Evolutionary conservation across 768 basidiomycete species (phyloP).

Genomic region (Sporobolomyces roseus): DNA sequence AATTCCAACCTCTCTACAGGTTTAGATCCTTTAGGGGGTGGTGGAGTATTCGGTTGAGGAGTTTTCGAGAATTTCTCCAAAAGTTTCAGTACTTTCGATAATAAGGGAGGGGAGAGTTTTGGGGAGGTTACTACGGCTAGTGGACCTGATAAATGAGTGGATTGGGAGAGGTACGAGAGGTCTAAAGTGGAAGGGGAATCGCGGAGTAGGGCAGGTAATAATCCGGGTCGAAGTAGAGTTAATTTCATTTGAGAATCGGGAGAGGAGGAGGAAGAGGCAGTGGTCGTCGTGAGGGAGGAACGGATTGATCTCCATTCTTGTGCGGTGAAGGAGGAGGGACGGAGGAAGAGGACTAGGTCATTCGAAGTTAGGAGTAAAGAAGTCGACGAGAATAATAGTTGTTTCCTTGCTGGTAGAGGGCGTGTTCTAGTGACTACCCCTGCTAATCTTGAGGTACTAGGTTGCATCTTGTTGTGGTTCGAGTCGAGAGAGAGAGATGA

Average conservation of each 20-base stretch:
- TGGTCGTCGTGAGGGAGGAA: conserved; percentile 58
- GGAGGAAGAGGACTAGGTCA: conserved; percentile 70
- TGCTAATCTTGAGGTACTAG: not conserved
- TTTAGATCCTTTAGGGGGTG: conserved; percentile 51
- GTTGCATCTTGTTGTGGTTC: not conserved
- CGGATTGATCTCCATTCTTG: conserved; percentile 66
- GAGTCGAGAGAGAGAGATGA: not conserved
- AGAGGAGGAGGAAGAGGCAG: conserved; percentile 50
- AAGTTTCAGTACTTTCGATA: conserved; percentile 63
- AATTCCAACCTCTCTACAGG: conserved; percentile 54
- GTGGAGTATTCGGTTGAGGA: conserved; percentile 6
- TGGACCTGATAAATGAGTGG: conserved; percentile 60
- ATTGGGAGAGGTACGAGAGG: conserved; percentile 54
- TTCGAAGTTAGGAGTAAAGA: conserved; percentile 61
- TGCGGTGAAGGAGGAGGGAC: conserved; percentile 70
- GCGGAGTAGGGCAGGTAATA: conserved; percentile 68
- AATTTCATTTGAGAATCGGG: conserved; percentile 55
- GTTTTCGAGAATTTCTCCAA: conserved; percentile 55
- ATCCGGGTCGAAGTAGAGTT: conserved; percentile 68
- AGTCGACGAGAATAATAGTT: conserved; percentile 76
- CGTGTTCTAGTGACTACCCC: conserved; percentile 52
- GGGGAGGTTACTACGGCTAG: conserved; percentile 66
- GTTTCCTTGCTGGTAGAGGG: conserved; percentile 71
- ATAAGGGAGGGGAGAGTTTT: conserved; percentile 66
- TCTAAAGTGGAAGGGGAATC: conserved; percentile 51